Evolutionary conservation across 768 basidiomycete species (phyloP).

Genomic region (Rhizopogon salebrosus): DNA sequence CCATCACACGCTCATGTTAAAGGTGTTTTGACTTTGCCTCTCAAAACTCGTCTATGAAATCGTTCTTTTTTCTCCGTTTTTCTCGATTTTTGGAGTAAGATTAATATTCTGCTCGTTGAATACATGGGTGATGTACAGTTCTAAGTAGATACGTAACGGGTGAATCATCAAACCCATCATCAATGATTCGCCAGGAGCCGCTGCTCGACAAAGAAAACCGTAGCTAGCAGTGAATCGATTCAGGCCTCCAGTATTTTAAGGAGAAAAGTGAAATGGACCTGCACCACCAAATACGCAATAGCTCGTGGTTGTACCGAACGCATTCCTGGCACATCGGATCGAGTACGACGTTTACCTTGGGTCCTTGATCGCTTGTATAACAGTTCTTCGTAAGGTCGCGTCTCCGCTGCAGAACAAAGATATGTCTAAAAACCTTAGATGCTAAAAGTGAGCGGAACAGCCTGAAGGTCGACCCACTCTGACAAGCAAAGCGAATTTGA

Average conservation of each 20-base stretch:
- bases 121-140: no score
- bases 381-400: neutral
- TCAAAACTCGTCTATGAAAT: no score
- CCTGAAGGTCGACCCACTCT: slow-evolving; percentile 6
- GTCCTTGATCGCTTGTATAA: neutral
- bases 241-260: neutral
- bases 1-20: no score
- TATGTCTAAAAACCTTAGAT: slow-evolving; percentile 11
- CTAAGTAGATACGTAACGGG: no score
- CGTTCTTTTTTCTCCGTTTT: no score
- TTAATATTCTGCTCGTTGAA: no score
- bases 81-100: no score
- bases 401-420: slow-evolving; percentile 11
- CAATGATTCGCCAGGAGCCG: slow-evolving; percentile 1
- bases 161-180: slow-evolving; percentile 12
- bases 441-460: neutral
- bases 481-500: slow-evolving; percentile 10
- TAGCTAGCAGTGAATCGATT: slow-evolving; percentile 9
- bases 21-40: no score
- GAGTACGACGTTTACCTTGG: slow-evolving; percentile 3
- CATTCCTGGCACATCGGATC: slow-evolving; percentile 8
- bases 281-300: slow-evolving; percentile 20
- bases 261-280: slow-evolving; percentile 9
- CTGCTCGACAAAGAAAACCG: slow-evolving; percentile 10
- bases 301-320: slow-evolving; percentile 9